phyloP scores from a whole-genome alignment of 495 filamentous ascomycete genomes.

The Ascodesmis nigricans region DNA sequence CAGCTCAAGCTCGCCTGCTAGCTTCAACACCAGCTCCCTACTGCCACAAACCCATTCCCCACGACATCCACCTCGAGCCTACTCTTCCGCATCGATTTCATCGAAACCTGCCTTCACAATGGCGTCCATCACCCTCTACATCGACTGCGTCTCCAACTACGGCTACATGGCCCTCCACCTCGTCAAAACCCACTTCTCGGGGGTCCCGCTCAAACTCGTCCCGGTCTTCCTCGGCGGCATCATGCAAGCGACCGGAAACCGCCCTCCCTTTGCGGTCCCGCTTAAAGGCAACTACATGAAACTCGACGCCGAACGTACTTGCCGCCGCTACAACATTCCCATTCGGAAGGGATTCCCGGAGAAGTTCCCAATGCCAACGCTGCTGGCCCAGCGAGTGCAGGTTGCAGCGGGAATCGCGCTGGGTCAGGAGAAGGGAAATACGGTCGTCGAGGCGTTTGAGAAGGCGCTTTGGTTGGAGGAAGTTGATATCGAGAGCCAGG shows the following conservation, averaged over 20 bases:
- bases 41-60: too few species aligned
- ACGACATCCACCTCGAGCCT: too few species aligned
- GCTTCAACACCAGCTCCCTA: too few species aligned
- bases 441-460: not conserved
- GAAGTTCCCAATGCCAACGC: slow-evolving; percentile 21
- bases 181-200: slow-evolving; percentile 8
- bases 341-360: slow-evolving; percentile 24
- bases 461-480: slow-evolving; percentile 2
- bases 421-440: not conserved
- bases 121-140: slow-evolving; percentile 32
- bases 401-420: not conserved
- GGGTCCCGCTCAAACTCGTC: slow-evolving; percentile 10
- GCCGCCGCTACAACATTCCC: slow-evolving; percentile 30
- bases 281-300: slow-evolving; percentile 37
- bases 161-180: slow-evolving; percentile 35
- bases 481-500: not conserved
- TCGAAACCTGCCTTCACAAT: too few species aligned
- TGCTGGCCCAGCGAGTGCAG: slow-evolving; percentile 1
- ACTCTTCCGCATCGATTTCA: too few species aligned
- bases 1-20: too few species aligned
- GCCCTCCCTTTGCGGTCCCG: slow-evolving; percentile 47
- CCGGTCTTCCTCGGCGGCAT: slow-evolving; percentile 57
- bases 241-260: slow-evolving; percentile 42
- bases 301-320: slow-evolving; percentile 34
- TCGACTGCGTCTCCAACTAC: slow-evolving; percentile 38